Evolutionary conservation across 148 eudicot species (phyloP), one percentile per base, ranked within the genome.

Genomic region (Camellia sinensis): DNA sequence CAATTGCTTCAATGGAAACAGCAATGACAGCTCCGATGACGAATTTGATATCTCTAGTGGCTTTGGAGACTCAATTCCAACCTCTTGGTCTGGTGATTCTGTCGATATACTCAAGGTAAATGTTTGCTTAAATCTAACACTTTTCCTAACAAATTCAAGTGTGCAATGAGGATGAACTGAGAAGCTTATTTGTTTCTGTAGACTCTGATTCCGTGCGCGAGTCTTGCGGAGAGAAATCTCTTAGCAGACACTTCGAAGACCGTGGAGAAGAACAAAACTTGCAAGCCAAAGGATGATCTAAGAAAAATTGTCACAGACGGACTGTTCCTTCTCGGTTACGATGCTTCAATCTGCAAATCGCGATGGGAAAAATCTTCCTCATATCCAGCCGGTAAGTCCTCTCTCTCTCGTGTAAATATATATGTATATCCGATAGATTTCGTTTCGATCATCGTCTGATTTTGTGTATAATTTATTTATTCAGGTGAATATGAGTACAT

Each of bases 1-100:
- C 82, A 89, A 91, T 71, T 91, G 95, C 85, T 91, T 91, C 68
- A 91, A 89, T 71, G 89, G 89, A n/a, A 89, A 86, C 83, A 80
- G 61, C 65, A 88, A 81, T 61, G 92, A 89, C 75, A 88, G 86
- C 82, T 89, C 92, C 60, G 91, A 89, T 41, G 95, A 91, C 37
- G 95, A 91, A 50, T 84, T 87, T 43, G 95, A 84, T 63, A 50
- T 85, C 29, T 79, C 69, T 56, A 45, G 56, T 71, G 83, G 83
- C 0, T 83, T 83, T 41, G 60, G 76, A 7, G 87, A 86, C 54
- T 74, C 82, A 3, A 52, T 73, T 48, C 43, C 84, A 2, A 18
- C 81, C 7, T 82, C 85, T 56, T 81, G 82, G 0, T 81, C 61
- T 70, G 82, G 71, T 40, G 85, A 86, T 72, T 80, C 80, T 29